Base-by-base conservation (phyloP, 2,329 filamentous ascomycete species). In the Lachnellula willkommii region DNA sequence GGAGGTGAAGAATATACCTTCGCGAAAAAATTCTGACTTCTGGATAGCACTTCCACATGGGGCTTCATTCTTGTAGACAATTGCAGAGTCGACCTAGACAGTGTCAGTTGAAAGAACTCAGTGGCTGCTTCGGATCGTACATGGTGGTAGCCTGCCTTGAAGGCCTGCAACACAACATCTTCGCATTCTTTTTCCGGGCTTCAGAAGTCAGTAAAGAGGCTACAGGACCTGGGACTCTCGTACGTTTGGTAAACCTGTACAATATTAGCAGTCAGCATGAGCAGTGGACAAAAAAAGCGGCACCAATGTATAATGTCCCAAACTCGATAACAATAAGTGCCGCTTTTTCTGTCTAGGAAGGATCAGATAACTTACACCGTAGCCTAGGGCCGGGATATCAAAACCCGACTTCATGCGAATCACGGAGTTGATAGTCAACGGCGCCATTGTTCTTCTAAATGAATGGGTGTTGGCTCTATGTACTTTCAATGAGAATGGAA, bases 1-100 rank as follows among this genome's bases (percentile, higher is more conserved):
- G 58, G 77, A 82, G 6, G 83, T 85, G 69, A 83, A 85, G 73
- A 84, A 86, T 54, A 85, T 72, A 37, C 81, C 70, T 24, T 75
- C 74, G 7, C 83, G 77, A 12, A 78, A 75, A 48, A 85, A 65
- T 2, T 73, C 73, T 6, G 78, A 77, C 52, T 74, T 73, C 1
- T 73, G 69, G 58, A 85, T 79, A 9, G 80, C 82, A 12, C 72
- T 69, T 1, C 75, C 76, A 50, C 78, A 79, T 45, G 81, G 76
- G 9, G 70, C 72, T 70, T 85, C 82, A 60, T 86, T 86, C 39
- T 72, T 72, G 67, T 85, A 86, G 24, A 69, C 74, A 11, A 77
- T 75, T 2, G 83, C 82, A 1, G 78, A 80, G 68, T 86, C 83
- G 59, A 85, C 71, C 77, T 79, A n/a, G n/a, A 40, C 37, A 40